Evolutionary conservation across 768 basidiomycete species (phyloP).

Genomic region (Auricularia auricula-judae): DNA sequence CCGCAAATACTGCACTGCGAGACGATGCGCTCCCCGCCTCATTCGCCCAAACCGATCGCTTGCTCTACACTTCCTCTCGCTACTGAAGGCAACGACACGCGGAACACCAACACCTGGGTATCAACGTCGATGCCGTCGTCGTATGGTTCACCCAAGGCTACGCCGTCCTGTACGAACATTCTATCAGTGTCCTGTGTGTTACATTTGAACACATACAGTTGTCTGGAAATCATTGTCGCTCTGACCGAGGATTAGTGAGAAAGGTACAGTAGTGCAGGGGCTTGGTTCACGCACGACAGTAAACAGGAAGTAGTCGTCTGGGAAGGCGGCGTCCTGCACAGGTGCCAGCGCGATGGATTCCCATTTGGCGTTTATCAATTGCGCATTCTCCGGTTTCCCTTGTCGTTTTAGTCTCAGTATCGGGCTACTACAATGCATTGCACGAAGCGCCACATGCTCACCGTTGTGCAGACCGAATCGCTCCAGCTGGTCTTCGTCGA

Average conservation of each 20-base stretch:
- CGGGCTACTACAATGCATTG: background rate
- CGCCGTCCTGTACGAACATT: constrained; percentile 24
- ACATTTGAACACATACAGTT: constrained; percentile 9
- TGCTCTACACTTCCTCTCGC: constrained; percentile 8
- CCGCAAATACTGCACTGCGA: too few species aligned
- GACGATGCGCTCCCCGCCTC: background rate
- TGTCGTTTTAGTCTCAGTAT: background rate
- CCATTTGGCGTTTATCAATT: constrained; percentile 57
- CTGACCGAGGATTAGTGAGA: constrained; percentile 14
- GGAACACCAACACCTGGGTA: constrained; percentile 52
- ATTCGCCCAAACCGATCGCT: constrained; percentile 6
- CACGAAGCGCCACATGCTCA: constrained; percentile 6
- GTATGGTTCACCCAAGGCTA: constrained; percentile 38
- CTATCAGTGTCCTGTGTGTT: too few species aligned
- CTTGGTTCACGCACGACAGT: constrained; percentile 32
- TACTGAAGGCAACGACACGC: constrained; percentile 41
- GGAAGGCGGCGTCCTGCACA: constrained; percentile 35
- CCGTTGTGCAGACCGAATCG: constrained; percentile 58
- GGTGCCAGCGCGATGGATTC: constrained; percentile 53
- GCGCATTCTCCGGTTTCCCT: constrained; percentile 39
- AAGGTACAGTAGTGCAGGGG: background rate
- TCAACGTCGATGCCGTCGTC: constrained; percentile 46
- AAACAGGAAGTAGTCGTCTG: constrained; percentile 61
- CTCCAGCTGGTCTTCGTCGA: constrained; percentile 42
- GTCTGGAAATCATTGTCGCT: constrained; percentile 58